Percentiles rank a stretch among this genome's conserved stretches.
Conservation (phyloP, 345 rosid genomes). For the Citropsis articulata region DNA sequence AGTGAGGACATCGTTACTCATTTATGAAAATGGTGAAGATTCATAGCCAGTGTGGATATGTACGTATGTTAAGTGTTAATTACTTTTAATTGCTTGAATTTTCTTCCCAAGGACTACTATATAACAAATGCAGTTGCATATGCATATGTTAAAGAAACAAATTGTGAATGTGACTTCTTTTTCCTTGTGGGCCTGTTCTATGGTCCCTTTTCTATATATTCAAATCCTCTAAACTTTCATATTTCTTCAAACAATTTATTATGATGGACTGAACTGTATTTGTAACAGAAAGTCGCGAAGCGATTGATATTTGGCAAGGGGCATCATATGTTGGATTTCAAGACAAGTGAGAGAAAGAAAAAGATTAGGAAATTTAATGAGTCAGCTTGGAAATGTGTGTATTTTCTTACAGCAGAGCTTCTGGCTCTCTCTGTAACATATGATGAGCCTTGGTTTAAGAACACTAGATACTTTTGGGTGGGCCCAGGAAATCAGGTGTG, state of each 20-base stretch:
- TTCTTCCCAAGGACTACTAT: background rate
- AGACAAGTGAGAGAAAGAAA: conserved; percentile 39
- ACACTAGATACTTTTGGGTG: conserved; percentile 78
- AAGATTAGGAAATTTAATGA: conserved; percentile 82
- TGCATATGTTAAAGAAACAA: background rate
- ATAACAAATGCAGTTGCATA: background rate
- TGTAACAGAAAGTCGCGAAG: conserved; percentile 58
- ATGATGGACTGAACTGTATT: background rate
- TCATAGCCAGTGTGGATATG: background rate
- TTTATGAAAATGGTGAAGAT: background rate
- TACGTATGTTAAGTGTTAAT: background rate
- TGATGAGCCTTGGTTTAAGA: conserved; percentile 83
- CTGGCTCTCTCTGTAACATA: conserved; percentile 72
- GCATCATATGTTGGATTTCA: conserved; percentile 21
- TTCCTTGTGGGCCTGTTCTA: background rate
- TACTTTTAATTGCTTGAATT: background rate
- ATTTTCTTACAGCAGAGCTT: conserved; percentile 81
- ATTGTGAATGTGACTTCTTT: background rate
- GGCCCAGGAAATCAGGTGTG: conserved; percentile 94
- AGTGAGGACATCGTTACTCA: background rate
- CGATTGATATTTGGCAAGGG: conserved; percentile 56
- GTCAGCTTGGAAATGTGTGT: conserved; percentile 93
- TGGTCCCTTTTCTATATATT: background rate
- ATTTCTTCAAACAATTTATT: background rate
- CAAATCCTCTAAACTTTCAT: background rate